A percentile compares a stretch with the other conserved stretches of the same genome.
These are phyloP conservation scores for Raphanus hybrid DNA, from an alignment of 441 rosid genomes.

Conservation along the genomic window DNA sequence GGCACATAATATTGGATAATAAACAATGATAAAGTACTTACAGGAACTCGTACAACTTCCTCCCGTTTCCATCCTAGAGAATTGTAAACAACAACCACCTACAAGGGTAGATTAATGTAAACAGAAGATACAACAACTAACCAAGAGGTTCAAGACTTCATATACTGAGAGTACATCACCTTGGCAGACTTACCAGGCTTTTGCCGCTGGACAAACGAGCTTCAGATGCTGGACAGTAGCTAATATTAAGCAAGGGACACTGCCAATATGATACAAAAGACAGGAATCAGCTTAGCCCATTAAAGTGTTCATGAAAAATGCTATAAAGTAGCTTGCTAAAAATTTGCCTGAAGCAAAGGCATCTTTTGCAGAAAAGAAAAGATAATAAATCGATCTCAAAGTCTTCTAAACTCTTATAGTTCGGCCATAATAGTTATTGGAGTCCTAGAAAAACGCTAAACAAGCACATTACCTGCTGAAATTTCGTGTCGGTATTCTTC, in stretches of 20 bases:
- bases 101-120: constrained; percentile 35
- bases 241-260: constrained; percentile 80
- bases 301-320: constrained; percentile 13
- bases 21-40: constrained; percentile 38
- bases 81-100: constrained; percentile 71
- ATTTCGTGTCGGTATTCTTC: constrained; percentile 47
- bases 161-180: constrained; percentile 10
- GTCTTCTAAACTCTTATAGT: constrained; percentile 17
- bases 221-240: constrained; percentile 83
- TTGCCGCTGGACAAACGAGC: constrained; percentile 56
- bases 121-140: constrained; percentile 16
- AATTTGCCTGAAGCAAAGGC: background rate
- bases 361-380: constrained; percentile 1
- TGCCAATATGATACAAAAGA: constrained; percentile 46
- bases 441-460: constrained; percentile 18
- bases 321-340: constrained; percentile 7
- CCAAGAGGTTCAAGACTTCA: constrained; percentile 31
- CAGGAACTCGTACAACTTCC: constrained; percentile 71
- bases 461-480: constrained; percentile 68
- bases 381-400: background rate
- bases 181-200: constrained; percentile 54
- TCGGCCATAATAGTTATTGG: constrained; percentile 7
- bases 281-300: constrained; percentile 28
- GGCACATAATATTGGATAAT: background rate
- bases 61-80: constrained; percentile 81